A percentile compares a stretch with the other conserved stretches of the same genome.
These are phyloP conservation scores for Nicotiana paniculata DNA, from an alignment of 257 asterid species.

Conservation along the genomic window DNA sequence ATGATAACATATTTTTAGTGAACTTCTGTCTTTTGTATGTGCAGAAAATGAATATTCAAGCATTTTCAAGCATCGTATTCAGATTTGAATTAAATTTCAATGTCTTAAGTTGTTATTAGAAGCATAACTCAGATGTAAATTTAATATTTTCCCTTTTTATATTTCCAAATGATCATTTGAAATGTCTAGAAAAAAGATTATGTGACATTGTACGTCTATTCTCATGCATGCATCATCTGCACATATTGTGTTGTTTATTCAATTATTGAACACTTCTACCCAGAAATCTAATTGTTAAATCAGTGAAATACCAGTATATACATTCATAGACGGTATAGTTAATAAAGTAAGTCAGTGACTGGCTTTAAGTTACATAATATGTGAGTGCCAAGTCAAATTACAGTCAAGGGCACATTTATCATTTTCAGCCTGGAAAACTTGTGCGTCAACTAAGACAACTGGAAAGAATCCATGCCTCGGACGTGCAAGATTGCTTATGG, in stretches of 20 bases:
- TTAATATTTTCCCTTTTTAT: not conserved
- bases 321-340: not conserved
- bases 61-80: conserved; percentile 3
- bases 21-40: not conserved
- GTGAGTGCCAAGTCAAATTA: not conserved
- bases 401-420: not conserved
- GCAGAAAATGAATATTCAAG: not conserved
- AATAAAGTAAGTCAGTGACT: not conserved
- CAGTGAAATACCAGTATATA: not conserved
- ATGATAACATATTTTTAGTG: conserved; percentile 9
- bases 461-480: not conserved
- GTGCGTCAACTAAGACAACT: conserved; percentile 5
- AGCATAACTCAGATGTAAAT: not conserved
- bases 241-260: not conserved
- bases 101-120: not conserved
- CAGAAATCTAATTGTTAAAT: not conserved
- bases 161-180: not conserved
- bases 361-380: not conserved
- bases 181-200: not conserved
- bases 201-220: not conserved
- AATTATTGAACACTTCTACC: not conserved
- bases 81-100: not conserved
- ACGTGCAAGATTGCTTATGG: not conserved
- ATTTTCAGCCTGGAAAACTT: not conserved
- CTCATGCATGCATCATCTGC: not conserved